phyloP scores from a whole-genome alignment of 257 asterid species.

The Nicotiana benthamiana region DNA sequence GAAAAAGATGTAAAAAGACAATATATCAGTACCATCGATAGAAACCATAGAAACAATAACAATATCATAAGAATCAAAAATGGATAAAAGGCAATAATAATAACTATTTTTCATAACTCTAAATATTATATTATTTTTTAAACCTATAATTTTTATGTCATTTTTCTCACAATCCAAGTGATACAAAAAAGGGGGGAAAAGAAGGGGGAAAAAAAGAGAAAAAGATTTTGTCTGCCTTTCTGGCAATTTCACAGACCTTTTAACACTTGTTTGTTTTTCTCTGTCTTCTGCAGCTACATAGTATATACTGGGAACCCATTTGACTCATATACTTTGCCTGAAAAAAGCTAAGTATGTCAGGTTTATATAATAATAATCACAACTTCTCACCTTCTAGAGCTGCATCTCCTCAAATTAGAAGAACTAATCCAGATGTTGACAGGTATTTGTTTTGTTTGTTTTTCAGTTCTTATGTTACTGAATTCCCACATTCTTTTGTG shows the following conservation, averaged over 20 bases:
- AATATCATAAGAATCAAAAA: too few species aligned
- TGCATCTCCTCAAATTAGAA: conserved; percentile 79
- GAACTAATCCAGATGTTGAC: conserved; percentile 51
- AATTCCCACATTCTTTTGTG: background rate
- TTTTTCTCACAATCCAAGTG: background rate
- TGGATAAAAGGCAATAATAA: too few species aligned
- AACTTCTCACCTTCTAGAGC: conserved; percentile 89
- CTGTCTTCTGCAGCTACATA: background rate
- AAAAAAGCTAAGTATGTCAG: conserved; percentile 42
- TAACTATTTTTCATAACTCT: too few species aligned
- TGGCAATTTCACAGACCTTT: conserved; percentile 14
- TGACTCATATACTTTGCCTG: background rate
- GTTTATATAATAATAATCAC: conserved; percentile 57
- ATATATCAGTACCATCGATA: too few species aligned
- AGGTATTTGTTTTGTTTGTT: conserved; percentile 23
- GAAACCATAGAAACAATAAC: too few species aligned
- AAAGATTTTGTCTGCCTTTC: conserved; percentile 12
- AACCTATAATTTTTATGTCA: too few species aligned
- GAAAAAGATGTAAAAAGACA: too few species aligned
- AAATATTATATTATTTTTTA: too few species aligned
- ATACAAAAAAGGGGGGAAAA: background rate
- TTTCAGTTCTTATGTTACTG: background rate
- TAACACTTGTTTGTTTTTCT: conserved; percentile 4
- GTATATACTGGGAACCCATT: conserved; percentile 4
- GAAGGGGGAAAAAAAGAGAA: background rate